These are phyloP conservation scores for Linnemannia exigua DNA, from an alignment of 192 early-diverging fungal genomes.

Conservation along the genomic window DNA sequence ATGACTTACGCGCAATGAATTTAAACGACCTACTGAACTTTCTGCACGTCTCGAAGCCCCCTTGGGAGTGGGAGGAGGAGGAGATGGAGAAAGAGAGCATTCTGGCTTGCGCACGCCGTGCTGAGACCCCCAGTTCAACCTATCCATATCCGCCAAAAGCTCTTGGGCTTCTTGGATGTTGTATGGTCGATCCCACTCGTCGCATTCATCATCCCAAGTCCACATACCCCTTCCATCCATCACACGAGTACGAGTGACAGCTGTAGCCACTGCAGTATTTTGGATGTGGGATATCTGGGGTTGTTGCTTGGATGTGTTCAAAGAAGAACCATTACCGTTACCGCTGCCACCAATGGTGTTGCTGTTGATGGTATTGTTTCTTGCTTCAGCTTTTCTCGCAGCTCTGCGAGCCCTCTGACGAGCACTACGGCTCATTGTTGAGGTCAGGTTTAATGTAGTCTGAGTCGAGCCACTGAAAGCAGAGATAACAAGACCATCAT, in stretches of 20 bases:
- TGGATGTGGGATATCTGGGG: not conserved
- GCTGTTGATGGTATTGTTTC: not conserved
- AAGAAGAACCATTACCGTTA: not conserved
- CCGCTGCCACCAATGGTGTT: too few relatives aligned
- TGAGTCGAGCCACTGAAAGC: not conserved
- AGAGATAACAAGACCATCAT: not conserved
- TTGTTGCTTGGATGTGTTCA: not conserved
- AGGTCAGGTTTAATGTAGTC: not conserved
- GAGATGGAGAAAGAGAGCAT: too few relatives aligned
- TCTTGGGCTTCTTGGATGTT: not conserved
- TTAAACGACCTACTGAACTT: too few relatives aligned
- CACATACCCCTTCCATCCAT: not conserved
- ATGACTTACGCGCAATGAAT: too few relatives aligned
- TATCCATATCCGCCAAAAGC: not conserved
- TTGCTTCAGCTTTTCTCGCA: constrained; percentile 1
- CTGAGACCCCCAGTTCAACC: not conserved
- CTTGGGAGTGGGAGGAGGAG: too few relatives aligned
- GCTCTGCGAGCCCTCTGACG: not conserved
- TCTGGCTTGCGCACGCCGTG: not conserved
- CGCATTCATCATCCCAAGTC: not conserved
- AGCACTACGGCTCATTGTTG: not conserved
- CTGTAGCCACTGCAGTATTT: not conserved
- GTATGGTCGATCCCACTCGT: not conserved
- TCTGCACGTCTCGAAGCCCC: too few relatives aligned
- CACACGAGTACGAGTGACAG: not conserved